Percentiles rank a stretch among this genome's conserved stretches.
These are phyloP conservation scores for Citrus medica DNA, from an alignment of 345 rosid species.

Conservation along the genomic window DNA sequence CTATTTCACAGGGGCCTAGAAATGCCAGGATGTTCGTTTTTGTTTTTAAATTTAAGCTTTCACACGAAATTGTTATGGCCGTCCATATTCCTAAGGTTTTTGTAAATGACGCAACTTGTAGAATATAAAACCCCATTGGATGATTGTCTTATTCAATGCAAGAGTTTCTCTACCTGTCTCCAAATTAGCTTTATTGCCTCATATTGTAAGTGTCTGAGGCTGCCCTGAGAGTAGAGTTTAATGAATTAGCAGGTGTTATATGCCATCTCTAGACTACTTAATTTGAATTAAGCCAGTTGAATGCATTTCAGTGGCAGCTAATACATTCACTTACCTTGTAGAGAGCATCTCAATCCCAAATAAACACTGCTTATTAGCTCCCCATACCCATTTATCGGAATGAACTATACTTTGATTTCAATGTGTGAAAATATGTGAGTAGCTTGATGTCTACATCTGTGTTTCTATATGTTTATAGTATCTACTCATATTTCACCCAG, in stretches of 20 bases:
- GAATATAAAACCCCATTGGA: not conserved
- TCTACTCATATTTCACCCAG: too few species aligned
- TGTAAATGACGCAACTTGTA: slow-evolving; percentile 15
- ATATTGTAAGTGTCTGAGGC: not conserved
- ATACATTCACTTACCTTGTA: too few species aligned
- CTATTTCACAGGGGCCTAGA: not conserved
- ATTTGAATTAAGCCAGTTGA: not conserved
- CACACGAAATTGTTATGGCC: not conserved
- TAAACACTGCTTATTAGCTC: not conserved
- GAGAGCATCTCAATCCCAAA: too few species aligned
- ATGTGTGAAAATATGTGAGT: not conserved
- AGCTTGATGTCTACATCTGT: too few species aligned
- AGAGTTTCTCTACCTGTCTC: not conserved
- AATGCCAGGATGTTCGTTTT: slow-evolving; percentile 2
- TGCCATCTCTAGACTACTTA: too few species aligned
- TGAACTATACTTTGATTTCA: not conserved
- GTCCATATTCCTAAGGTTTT: slow-evolving; percentile 4
- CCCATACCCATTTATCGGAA: not conserved
- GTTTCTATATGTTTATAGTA: not conserved
- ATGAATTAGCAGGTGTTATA: too few species aligned
- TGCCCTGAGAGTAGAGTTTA: too few species aligned
- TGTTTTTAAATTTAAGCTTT: not conserved
- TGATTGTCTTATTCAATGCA: not conserved
- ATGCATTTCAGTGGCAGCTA: not conserved
- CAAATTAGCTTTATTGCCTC: not conserved